phyloP scores from a whole-genome alignment of 495 filamentous ascomycete species.

The Penicillium waksmanii region DNA sequence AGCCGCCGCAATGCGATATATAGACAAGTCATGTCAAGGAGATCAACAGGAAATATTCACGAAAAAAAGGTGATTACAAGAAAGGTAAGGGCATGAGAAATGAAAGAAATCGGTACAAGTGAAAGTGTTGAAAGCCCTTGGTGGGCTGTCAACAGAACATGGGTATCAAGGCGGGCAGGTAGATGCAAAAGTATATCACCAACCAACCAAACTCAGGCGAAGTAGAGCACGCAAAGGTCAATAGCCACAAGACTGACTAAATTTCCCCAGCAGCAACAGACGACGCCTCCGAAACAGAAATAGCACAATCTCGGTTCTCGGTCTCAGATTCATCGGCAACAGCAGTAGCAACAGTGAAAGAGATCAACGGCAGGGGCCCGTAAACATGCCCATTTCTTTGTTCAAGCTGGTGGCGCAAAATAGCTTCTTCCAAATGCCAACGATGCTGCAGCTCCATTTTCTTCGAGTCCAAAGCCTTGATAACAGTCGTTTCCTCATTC shows the following conservation, averaged over 20 bases:
- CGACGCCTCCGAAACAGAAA: slow-evolving; percentile 7
- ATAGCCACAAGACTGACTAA: slow-evolving; percentile 5
- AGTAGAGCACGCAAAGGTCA: neutral
- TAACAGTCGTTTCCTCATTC: slow-evolving; percentile 54
- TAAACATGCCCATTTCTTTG: slow-evolving; percentile 49
- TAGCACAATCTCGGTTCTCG: neutral
- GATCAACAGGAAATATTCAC: slow-evolving; percentile 7
- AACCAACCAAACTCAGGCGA: neutral
- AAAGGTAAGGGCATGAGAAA: slow-evolving; percentile 20
- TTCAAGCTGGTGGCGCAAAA: slow-evolving; percentile 64
- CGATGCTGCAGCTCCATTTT: slow-evolving; percentile 53
- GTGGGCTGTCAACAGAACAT: neutral
- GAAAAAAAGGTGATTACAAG: slow-evolving; percentile 36
- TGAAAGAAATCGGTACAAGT: slow-evolving; percentile 6
- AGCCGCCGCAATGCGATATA: slow-evolving; percentile 33
- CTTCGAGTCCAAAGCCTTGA: slow-evolving; percentile 52
- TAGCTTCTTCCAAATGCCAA: slow-evolving; percentile 68
- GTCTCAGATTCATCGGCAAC: neutral
- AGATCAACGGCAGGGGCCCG: slow-evolving; percentile 49
- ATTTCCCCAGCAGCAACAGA: neutral
- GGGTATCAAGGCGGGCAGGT: slow-evolving; percentile 2
- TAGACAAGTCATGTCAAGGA: slow-evolving; percentile 10
- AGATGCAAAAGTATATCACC: slow-evolving; percentile 1
- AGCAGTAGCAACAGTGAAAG: slow-evolving; percentile 29
- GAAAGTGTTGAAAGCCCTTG: neutral